Conservation (phyloP, 805 yeast species). For the Lachancea mirantina region DNA sequence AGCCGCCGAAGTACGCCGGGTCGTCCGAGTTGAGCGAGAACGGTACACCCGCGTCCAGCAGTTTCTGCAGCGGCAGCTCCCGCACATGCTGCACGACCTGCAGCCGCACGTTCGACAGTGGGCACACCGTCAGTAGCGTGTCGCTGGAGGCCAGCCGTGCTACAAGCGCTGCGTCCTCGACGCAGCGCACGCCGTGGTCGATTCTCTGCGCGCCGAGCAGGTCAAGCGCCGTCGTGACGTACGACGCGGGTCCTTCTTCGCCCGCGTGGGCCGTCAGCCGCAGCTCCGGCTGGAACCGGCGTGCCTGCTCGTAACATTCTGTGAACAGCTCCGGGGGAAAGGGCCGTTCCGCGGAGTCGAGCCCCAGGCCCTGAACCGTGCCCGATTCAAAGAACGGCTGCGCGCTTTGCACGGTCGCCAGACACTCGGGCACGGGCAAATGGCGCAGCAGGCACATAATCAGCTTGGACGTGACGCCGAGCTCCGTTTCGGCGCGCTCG, state of each 20-base stretch:
- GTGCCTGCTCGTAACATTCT: conserved; percentile 52
- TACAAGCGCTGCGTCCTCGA: conserved; percentile 47
- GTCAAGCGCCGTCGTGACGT: conserved; percentile 52
- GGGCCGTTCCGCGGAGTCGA: conserved; percentile 72
- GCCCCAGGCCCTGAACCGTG: conserved; percentile 67
- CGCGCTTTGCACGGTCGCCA: conserved; percentile 50
- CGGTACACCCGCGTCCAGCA: conserved; percentile 56
- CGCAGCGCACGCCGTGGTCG: conserved; percentile 73
- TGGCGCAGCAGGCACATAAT: conserved; percentile 83
- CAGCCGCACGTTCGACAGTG: conserved; percentile 67
- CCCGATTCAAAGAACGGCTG: conserved; percentile 47
- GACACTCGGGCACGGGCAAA: conserved; percentile 52
- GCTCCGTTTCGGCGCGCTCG: conserved; percentile 48
- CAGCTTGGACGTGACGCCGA: conserved; percentile 60
- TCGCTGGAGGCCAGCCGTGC: conserved; percentile 47
- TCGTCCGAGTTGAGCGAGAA: conserved; percentile 74
- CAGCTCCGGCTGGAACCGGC: conserved; percentile 43
- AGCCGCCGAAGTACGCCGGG: conserved; percentile 84
- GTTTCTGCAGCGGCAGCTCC: conserved; percentile 57
- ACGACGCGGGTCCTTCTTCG: conserved; percentile 79
- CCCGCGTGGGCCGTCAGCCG: conserved; percentile 83
- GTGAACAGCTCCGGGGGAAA: conserved; percentile 66
- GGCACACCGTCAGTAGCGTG: conserved; percentile 65
- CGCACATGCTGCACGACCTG: conserved; percentile 63
- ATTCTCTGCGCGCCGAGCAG: conserved; percentile 57